Evolutionary conservation across 257 asterid species (phyloP).

Genomic region (Solanum gandarillasii): DNA sequence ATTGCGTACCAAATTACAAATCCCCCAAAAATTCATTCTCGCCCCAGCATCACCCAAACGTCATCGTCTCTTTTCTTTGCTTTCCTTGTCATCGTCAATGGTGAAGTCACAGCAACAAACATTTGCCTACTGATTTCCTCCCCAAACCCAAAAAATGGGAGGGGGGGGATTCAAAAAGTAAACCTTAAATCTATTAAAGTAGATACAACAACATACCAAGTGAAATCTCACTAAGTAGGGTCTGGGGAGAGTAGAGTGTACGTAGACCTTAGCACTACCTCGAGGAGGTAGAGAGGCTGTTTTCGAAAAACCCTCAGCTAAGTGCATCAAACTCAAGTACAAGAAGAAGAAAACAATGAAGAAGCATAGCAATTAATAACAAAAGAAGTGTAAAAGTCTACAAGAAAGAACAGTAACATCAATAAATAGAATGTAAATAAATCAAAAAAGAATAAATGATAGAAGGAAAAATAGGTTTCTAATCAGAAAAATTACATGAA

Average conservation of each 20-base stretch:
- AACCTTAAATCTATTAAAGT: neutral
- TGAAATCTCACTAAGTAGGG: neutral
- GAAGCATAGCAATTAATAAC: neutral
- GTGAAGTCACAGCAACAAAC: neutral
- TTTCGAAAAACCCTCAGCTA: neutral
- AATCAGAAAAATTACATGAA: neutral
- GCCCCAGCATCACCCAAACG: neutral
- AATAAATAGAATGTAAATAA: neutral
- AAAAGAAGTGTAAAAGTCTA: neutral
- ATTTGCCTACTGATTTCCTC: neutral
- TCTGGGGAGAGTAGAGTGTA: neutral
- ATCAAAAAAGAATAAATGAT: neutral
- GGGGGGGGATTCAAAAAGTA: neutral
- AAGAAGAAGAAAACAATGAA: neutral
- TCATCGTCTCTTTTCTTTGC: neutral
- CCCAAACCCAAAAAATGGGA: neutral
- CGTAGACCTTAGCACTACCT: neutral
- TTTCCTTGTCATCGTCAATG: neutral
- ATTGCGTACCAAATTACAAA: neutral
- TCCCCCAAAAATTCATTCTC: neutral
- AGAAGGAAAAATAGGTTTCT: neutral
- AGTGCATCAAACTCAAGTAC: neutral
- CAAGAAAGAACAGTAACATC: neutral
- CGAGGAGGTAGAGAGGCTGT: neutral
- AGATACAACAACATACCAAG: neutral